These are phyloP conservation scores for Aspergillus cavernicola DNA, from an alignment of 495 filamentous ascomycete genomes.

Conservation along the genomic window DNA sequence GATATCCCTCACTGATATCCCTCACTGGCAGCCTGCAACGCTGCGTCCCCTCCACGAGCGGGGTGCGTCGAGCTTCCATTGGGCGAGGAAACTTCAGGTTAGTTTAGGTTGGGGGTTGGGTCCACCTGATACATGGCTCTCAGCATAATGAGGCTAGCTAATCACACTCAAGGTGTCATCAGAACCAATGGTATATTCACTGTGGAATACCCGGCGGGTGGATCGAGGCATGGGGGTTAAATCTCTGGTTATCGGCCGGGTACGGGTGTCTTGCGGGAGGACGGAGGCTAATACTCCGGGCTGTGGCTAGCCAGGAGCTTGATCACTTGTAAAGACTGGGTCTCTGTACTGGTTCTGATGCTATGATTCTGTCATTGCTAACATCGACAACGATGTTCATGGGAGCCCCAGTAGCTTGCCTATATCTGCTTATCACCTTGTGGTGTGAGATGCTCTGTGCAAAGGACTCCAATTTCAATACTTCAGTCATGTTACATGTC, in stretches of 20 bases:
- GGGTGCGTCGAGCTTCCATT: not conserved
- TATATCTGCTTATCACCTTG: too few species aligned
- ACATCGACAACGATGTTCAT: too few species aligned
- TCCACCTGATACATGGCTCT: slow-evolving; percentile 1
- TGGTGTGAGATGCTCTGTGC: too few species aligned
- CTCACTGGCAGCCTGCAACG: not conserved
- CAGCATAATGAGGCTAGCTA: not conserved
- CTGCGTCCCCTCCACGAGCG: not conserved
- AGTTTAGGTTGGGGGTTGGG: not conserved
- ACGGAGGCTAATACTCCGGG: not conserved
- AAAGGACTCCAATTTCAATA: too few species aligned
- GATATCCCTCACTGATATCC: not conserved
- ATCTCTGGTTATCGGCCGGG: not conserved
- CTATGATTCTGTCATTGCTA: too few species aligned
- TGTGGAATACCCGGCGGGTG: not conserved
- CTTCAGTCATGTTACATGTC: too few species aligned
- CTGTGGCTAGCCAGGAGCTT: not conserved
- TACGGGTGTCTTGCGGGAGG: not conserved
- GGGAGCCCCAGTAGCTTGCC: too few species aligned
- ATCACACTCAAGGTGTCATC: not conserved
- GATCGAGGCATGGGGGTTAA: slow-evolving; percentile 1
- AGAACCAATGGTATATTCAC: not conserved
- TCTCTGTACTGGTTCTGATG: too few species aligned
- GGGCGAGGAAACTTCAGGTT: not conserved
- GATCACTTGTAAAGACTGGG: too few species aligned